phyloP scores from a whole-genome alignment of 768 basidiomycete genomes.

The Krasilnikovozyma curviuscula region DNA sequence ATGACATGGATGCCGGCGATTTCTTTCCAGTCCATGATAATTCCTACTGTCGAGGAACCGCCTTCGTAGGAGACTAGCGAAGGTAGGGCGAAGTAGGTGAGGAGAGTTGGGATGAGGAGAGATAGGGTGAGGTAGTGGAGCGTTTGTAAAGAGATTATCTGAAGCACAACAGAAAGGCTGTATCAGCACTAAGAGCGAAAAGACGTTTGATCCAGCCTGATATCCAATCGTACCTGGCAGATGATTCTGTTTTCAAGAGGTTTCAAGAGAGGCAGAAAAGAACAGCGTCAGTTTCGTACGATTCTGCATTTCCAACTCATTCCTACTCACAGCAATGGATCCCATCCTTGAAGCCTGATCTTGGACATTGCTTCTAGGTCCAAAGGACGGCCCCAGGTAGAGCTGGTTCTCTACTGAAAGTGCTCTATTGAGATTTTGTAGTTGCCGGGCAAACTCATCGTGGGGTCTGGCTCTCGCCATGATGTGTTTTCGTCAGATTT shows the following conservation, averaged over 20 bases:
- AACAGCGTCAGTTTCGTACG: background rate
- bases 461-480: too few relatives aligned
- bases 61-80: constrained; percentile 23
- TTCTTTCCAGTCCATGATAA: constrained; percentile 96
- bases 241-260: constrained; percentile 31
- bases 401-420: too few relatives aligned
- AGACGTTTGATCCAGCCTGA: background rate
- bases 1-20: constrained; percentile 44
- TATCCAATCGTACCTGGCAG: constrained; percentile 44
- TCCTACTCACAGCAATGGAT: constrained; percentile 45
- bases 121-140: constrained; percentile 82
- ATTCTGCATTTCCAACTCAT: too few relatives aligned
- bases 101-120: constrained; percentile 58
- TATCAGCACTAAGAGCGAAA: background rate
- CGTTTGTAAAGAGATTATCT: constrained; percentile 88
- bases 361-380: too few relatives aligned
- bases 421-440: too few relatives aligned
- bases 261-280: background rate
- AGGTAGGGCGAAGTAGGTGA: constrained; percentile 30
- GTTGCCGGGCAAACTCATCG: too few relatives aligned
- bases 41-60: constrained; percentile 33
- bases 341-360: constrained; percentile 51
- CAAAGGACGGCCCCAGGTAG: too few relatives aligned
- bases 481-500: too few relatives aligned
- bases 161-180: background rate